Conservation (phyloP, 257 asterid genomes). For the Jacaranda mimosifolia region DNA sequence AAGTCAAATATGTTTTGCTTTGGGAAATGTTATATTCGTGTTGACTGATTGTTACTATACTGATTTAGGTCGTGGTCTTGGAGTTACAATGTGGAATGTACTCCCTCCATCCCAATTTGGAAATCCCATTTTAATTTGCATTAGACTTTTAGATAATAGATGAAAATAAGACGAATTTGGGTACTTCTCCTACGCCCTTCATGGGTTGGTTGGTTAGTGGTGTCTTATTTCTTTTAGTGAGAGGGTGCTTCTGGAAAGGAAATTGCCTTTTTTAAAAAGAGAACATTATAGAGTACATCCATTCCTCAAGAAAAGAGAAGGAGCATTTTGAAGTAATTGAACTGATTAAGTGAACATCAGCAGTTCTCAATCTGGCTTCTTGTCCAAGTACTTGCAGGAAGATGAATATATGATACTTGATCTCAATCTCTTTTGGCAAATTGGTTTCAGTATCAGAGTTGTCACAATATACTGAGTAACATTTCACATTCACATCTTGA, state of each 20-base stretch:
- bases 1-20: background rate
- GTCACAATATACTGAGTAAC: background rate
- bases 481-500: background rate
- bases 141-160: background rate
- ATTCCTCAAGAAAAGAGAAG: background rate
- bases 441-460: background rate
- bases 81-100: background rate
- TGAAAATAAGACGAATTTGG: background rate
- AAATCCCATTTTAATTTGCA: too few relatives aligned
- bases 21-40: background rate
- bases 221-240: background rate
- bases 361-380: background rate
- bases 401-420: background rate
- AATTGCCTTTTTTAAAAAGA: background rate
- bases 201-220: background rate
- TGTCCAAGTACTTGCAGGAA: background rate
- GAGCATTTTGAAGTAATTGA: background rate
- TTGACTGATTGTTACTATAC: background rate
- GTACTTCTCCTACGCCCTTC: background rate
- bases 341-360: background rate
- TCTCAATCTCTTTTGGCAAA: background rate
- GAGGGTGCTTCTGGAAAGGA: slow-evolving; percentile 6
- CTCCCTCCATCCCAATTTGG: too few relatives aligned
- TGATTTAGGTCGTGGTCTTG: slow-evolving; percentile 3
- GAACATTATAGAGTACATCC: background rate